Conservation (phyloP, 352 stramenopile genomes). For the Achlya hypogyna region DNA sequence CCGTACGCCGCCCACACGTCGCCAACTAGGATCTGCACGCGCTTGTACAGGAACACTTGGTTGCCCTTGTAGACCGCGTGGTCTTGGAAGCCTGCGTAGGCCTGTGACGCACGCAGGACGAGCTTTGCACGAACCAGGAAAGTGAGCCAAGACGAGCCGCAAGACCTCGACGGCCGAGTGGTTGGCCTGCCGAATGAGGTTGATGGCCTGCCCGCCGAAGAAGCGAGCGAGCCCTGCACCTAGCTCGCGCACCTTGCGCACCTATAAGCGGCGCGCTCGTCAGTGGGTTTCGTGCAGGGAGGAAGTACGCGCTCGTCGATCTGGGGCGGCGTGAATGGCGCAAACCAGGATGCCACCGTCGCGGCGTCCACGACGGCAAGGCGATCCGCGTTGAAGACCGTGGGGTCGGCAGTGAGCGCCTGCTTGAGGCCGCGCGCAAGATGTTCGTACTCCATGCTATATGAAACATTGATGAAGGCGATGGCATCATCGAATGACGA, state of each 20-base stretch:
- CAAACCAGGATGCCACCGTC: constrained; percentile 51
- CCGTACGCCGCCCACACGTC: constrained; percentile 85
- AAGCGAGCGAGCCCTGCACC: constrained; percentile 37
- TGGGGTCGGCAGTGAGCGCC: constrained; percentile 44
- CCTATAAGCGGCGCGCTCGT: background rate
- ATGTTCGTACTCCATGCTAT: constrained; percentile 83
- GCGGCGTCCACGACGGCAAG: constrained; percentile 35
- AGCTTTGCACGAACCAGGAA: constrained; percentile 33
- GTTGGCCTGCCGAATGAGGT: constrained; percentile 41
- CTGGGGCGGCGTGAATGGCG: constrained; percentile 48
- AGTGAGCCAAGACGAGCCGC: constrained; percentile 51
- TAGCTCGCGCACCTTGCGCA: constrained; percentile 49
- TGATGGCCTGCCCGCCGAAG: constrained; percentile 41
- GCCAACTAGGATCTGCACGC: constrained; percentile 80
- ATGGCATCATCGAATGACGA: background rate
- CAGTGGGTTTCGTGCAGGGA: background rate
- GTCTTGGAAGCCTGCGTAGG: constrained; percentile 57
- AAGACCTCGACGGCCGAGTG: constrained; percentile 52
- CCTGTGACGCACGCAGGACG: background rate
- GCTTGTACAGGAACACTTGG: constrained; percentile 86
- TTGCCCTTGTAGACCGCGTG: constrained; percentile 69
- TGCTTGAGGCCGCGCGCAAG: constrained; percentile 64
- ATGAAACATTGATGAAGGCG: background rate
- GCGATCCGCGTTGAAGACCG: constrained; percentile 43
- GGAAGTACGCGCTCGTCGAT: constrained; percentile 35